phyloP scores from a whole-genome alignment of 495 filamentous ascomycete species.

The Xylaria palmicola region DNA sequence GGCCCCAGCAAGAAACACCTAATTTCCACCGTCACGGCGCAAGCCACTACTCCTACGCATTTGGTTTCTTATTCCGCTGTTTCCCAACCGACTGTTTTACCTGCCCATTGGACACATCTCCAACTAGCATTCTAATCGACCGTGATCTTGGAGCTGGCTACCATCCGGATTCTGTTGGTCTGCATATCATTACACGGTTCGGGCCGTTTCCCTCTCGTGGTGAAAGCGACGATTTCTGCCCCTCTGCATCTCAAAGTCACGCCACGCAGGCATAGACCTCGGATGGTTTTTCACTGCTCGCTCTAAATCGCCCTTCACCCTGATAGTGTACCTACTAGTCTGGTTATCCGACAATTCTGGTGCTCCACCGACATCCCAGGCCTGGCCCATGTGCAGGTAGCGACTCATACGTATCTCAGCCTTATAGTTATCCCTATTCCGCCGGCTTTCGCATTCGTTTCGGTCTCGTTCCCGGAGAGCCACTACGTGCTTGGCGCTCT shows the following conservation, averaged over 20 bases:
- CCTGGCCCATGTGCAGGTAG: conserved; percentile 15
- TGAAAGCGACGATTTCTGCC: too few relatives aligned
- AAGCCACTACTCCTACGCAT: background rate
- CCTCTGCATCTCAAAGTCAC: too few relatives aligned
- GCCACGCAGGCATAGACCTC: too few relatives aligned
- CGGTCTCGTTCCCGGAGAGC: background rate
- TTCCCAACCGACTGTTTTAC: background rate
- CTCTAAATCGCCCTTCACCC: too few relatives aligned
- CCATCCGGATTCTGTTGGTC: background rate
- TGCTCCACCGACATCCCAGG: background rate
- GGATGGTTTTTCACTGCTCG: too few relatives aligned
- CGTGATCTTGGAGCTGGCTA: too few relatives aligned
- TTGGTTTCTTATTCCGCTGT: background rate
- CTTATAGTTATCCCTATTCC: background rate
- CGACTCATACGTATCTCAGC: background rate
- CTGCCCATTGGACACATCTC: background rate
- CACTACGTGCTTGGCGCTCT: conserved; percentile 1
- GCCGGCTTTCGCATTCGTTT: background rate
- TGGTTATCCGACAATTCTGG: background rate
- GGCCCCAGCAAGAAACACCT: background rate
- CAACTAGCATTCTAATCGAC: too few relatives aligned
- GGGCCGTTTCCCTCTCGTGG: too few relatives aligned
- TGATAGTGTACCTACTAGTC: too few relatives aligned
- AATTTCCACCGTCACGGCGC: background rate
- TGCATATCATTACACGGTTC: background rate